Conservation (phyloP, 345 rosid species). For the Lagerstroemia speciosa region DNA sequence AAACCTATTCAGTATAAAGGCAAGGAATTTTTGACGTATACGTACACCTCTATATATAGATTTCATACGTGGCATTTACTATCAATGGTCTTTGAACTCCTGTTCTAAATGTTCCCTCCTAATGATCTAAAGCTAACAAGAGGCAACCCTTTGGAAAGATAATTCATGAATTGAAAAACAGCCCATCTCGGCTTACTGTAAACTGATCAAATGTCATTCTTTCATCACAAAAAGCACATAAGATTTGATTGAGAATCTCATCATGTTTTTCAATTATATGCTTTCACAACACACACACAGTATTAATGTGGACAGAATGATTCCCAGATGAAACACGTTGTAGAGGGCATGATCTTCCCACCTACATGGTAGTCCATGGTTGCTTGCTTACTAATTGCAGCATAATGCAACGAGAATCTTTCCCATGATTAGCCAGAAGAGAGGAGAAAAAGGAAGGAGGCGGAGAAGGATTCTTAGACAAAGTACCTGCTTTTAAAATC, state of each 20-base stretch:
- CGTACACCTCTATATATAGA: neutral
- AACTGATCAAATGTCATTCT: neutral
- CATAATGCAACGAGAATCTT: neutral
- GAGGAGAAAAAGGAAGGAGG: neutral
- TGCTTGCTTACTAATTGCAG: neutral
- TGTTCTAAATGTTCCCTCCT: neutral
- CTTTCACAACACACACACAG: too few relatives aligned
- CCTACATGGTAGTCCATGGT: neutral
- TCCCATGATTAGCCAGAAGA: neutral
- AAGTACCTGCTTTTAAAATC: conserved; percentile 3
- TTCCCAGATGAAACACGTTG: neutral
- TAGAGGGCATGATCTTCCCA: neutral
- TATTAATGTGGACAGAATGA: too few relatives aligned
- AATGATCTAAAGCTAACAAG: neutral
- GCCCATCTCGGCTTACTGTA: neutral
- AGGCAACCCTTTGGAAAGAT: neutral
- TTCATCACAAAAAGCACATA: neutral
- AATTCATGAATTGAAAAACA: neutral
- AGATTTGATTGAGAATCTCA: neutral
- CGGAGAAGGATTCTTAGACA: neutral
- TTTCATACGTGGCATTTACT: neutral
- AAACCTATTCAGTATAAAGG: neutral
- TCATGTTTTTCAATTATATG: neutral
- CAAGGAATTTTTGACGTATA: neutral
- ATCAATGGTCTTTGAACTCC: neutral